Evolutionary conservation across 2,329 filamentous ascomycete genomes (phyloP).

Genomic region (Pseudonectria buxi): DNA sequence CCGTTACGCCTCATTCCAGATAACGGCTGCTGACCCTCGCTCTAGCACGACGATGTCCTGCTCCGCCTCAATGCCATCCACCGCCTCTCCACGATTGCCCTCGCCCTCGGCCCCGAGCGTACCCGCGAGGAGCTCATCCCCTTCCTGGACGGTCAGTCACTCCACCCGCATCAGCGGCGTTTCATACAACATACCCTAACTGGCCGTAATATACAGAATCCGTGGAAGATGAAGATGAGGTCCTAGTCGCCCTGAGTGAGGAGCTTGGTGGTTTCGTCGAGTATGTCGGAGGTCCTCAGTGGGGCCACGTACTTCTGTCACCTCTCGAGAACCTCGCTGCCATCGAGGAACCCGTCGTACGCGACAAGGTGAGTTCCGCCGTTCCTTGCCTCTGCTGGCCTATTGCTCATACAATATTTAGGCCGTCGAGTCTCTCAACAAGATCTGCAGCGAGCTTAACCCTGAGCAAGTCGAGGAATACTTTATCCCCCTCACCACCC

Average conservation of each 20-base stretch:
- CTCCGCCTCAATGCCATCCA: conserved; percentile 98
- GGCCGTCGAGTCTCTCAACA: conserved; percentile 99
- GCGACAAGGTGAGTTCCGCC: conserved; percentile 71
- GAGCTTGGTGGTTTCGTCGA: conserved; percentile 96
- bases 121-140: conserved; percentile 98
- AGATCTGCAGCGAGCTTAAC: conserved; percentile 91
- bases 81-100: conserved; percentile 93
- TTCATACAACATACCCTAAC: conserved; percentile 13
- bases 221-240: conserved; percentile 97
- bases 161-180: conserved; percentile 7
- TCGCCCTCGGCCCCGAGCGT: conserved; percentile 90
- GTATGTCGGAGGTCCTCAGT: conserved; percentile 91
- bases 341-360: conserved; percentile 95
- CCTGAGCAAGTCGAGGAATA: conserved; percentile 91
- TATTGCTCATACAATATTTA: conserved; percentile 30
- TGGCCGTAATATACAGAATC: conserved; percentile 59
- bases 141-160: conserved; percentile 85
- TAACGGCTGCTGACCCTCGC: conserved; percentile 11
- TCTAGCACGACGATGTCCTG: conserved; percentile 93
- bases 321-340: conserved; percentile 96
- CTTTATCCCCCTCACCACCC: conserved; percentile 91
- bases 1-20: background rate
- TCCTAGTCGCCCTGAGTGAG: conserved; percentile 92
- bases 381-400: conserved; percentile 11
- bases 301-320: conserved; percentile 91